These are phyloP conservation scores for Acanthamoeba sp. DNA, from an alignment of 208 protist species.

Conservation along the genomic window DNA sequence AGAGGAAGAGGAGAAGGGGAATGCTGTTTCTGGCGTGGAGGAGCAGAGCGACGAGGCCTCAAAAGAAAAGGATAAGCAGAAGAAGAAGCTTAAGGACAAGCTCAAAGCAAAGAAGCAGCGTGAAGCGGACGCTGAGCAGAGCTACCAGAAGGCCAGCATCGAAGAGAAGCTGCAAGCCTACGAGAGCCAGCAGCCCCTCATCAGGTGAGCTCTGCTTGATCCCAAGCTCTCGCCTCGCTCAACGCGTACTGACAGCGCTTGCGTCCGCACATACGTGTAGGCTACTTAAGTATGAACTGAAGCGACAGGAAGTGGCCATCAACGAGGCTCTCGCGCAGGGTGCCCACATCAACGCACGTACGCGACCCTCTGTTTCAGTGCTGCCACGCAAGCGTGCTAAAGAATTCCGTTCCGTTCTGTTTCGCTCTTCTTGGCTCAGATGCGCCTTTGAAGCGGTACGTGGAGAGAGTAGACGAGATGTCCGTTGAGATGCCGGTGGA, in stretches of 20 bases:
- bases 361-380: background rate
- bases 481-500: slow-evolving; percentile 51
- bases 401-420: too few relatives aligned
- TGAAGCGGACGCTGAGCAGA: background rate
- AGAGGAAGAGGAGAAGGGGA: background rate
- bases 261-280: background rate
- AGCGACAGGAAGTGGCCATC: slow-evolving; percentile 68
- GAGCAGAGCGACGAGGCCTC: background rate
- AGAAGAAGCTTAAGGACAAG: slow-evolving; percentile 59
- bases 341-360: slow-evolving; percentile 62
- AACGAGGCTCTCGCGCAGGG: slow-evolving; percentile 46
- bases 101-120: slow-evolving; percentile 14
- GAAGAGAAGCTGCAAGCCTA: slow-evolving; percentile 72
- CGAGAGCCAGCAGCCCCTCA: slow-evolving; percentile 73
- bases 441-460: slow-evolving; percentile 64
- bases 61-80: slow-evolving; percentile 71
- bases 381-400: too few relatives aligned
- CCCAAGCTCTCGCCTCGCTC: background rate
- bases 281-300: slow-evolving; percentile 46
- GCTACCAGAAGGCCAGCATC: slow-evolving; percentile 5
- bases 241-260: background rate
- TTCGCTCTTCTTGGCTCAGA: background rate
- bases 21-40: background rate
- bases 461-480: slow-evolving; percentile 62
- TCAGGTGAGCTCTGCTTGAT: background rate